Evolutionary conservation across 2,329 filamentous ascomycete species (phyloP).

Genomic region (Fusarium transvaalense): DNA sequence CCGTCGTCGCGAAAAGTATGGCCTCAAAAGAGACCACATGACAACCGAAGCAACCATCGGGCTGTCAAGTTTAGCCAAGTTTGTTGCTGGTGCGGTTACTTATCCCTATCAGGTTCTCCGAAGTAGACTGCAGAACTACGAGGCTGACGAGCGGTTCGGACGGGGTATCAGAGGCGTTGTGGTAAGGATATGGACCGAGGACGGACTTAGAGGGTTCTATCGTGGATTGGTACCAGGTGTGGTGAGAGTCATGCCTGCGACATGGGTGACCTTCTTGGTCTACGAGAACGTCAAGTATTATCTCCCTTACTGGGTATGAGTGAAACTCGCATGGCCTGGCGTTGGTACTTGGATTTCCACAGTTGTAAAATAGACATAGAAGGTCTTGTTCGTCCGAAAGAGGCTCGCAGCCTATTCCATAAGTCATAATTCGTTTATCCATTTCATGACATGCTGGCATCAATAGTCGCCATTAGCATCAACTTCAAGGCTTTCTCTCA

Average conservation of each 20-base stretch:
- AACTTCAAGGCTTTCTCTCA: background rate
- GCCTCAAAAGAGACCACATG: slow-evolving; percentile 55
- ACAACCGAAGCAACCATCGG: slow-evolving; percentile 82
- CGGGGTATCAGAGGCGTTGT: slow-evolving; percentile 78
- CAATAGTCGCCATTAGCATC: background rate
- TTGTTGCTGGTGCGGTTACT: slow-evolving; percentile 88
- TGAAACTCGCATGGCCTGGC: slow-evolving; percentile 1
- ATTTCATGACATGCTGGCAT: background rate
- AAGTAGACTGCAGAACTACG: slow-evolving; percentile 88
- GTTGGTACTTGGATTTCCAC: slow-evolving; percentile 4
- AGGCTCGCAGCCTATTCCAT: background rate
- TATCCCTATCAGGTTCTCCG: slow-evolving; percentile 96
- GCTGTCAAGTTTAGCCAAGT: slow-evolving; percentile 83
- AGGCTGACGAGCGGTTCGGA: slow-evolving; percentile 80
- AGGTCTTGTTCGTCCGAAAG: background rate
- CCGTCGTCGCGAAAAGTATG: slow-evolving; percentile 47
- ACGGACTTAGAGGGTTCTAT: slow-evolving; percentile 88
- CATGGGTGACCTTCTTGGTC: slow-evolving; percentile 95
- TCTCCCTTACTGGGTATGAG: slow-evolving; percentile 62
- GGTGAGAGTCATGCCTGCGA: slow-evolving; percentile 91
- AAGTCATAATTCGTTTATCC: slow-evolving; percentile 1
- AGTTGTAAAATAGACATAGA: slow-evolving; percentile 13
- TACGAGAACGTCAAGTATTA: slow-evolving; percentile 93
- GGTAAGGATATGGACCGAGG: slow-evolving; percentile 79
- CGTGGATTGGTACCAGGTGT: slow-evolving; percentile 90